These are phyloP conservation scores for Cyamopsis tetragonoloba DNA, from an alignment of 306 rosid species.

Conservation along the genomic window DNA sequence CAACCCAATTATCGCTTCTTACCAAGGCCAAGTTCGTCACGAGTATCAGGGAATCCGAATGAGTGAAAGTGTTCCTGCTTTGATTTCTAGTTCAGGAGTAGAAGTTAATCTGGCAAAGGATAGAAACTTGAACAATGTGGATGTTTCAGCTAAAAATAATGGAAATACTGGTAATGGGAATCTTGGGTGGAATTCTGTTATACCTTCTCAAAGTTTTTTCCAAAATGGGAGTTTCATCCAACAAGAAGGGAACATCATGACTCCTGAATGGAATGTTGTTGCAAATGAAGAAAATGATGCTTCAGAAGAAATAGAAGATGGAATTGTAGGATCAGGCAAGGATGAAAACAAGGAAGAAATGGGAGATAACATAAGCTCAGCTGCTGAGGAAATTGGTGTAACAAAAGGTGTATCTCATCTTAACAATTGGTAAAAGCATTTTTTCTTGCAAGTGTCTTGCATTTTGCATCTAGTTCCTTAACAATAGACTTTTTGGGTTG, in stretches of 20 bases:
- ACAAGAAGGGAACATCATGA: slow-evolving; percentile 31
- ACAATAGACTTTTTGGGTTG: neutral
- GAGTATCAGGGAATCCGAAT: slow-evolving; percentile 26
- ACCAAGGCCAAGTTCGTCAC: slow-evolving; percentile 23
- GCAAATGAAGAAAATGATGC: slow-evolving; percentile 33
- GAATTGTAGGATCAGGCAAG: slow-evolving; percentile 31
- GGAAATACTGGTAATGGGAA: slow-evolving; percentile 14
- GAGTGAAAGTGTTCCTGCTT: slow-evolving; percentile 21
- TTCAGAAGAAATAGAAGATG: slow-evolving; percentile 38
- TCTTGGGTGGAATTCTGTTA: slow-evolving; percentile 23
- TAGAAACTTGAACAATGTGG: neutral
- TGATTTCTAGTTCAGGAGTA: slow-evolving; percentile 8
- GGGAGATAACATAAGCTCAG: slow-evolving; percentile 38
- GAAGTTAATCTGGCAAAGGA: slow-evolving; percentile 14
- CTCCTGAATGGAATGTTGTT: slow-evolving; percentile 33
- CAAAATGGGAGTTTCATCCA: slow-evolving; percentile 12
- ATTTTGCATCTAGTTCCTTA: neutral
- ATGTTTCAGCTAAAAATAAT: slow-evolving; percentile 11
- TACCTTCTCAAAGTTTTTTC: slow-evolving; percentile 23
- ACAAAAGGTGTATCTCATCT: slow-evolving; percentile 17
- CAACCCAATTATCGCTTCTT: slow-evolving; percentile 18
- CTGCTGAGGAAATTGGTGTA: slow-evolving; percentile 26
- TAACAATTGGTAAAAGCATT: slow-evolving; percentile 13
- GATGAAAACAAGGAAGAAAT: slow-evolving; percentile 39
- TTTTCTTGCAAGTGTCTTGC: neutral